Evolutionary conservation across 2,329 filamentous ascomycete species (phyloP), one percentile per base, ranked within the genome.

Genomic region (Cyphellophora attinorum): DNA sequence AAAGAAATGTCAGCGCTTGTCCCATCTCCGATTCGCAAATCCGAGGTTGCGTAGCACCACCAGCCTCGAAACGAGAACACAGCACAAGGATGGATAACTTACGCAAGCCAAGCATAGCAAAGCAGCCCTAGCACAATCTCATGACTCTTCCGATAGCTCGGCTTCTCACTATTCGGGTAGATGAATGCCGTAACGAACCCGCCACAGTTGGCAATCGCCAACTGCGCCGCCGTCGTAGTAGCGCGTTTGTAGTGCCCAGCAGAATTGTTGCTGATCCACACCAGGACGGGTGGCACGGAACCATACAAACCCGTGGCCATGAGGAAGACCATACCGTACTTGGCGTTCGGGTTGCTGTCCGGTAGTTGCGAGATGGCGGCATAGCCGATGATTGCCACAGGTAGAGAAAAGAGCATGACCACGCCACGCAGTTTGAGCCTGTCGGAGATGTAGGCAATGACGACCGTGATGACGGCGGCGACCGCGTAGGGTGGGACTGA

Each of bases 391-490:
- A 82, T 80, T 15, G 77, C 74, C 31, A 81, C 60, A 6, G 75
- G 74, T 0, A 81, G 60, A 1, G 72, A 74, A 52, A 63, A 67
- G 3, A 81, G 66, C 72, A 81, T 79, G 25, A 81, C 55, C 1
- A 70, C 55, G 1, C 85, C 88, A 23, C 89, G 75, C 41, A 74
- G 27, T 25, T 41, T 36, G 0, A 80, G 81, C 1, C 76, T 73
- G 54, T 95, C 89, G 0, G 86, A 85, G 28, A 82, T 59, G 50
- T 76, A 85, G 0, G 88, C 84, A 21, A 86, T 62, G 2, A 62
- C 32, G 3, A 91, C 66, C 0, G 83, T 89, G 3, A 85, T 44
- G 1, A 82, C 49, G 2, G 80, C 79, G 0, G 81, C 84, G 0
- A 67, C 72, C 1, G 76, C 82, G 49, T 89, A 89, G 0, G 83